phyloP scores from a whole-genome alignment of 352 stramenopile genomes.

The Pythium myriotylum region DNA sequence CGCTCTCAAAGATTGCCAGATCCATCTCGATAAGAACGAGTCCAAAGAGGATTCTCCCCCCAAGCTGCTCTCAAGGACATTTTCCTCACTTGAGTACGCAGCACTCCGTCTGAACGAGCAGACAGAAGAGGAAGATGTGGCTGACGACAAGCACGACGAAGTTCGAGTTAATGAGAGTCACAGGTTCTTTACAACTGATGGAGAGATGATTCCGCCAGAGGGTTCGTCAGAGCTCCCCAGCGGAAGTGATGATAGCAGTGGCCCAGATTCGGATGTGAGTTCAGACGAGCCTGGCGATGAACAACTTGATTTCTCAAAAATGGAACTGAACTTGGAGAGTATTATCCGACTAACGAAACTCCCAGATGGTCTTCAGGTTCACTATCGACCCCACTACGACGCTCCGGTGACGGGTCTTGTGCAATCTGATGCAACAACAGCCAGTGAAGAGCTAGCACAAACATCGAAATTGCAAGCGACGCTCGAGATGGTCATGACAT shows the following conservation, averaged over 20 bases:
- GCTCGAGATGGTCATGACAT: slow-evolving; percentile 57
- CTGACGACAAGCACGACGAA: slow-evolving; percentile 28
- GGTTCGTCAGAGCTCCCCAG: slow-evolving; percentile 19
- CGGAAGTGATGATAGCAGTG: slow-evolving; percentile 37
- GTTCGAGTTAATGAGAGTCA: slow-evolving; percentile 17
- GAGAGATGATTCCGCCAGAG: slow-evolving; percentile 7
- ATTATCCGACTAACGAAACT: slow-evolving; percentile 85
- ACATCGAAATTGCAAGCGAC: not conserved
- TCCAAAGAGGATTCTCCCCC: slow-evolving; percentile 67
- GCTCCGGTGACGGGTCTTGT: slow-evolving; percentile 29
- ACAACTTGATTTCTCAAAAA: slow-evolving; percentile 45
- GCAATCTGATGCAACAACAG: not conserved
- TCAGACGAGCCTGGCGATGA: slow-evolving; percentile 49
- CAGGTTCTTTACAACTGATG: not conserved
- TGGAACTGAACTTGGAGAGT: slow-evolving; percentile 77
- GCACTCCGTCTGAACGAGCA: slow-evolving; percentile 12
- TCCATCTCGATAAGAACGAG: slow-evolving; percentile 61
- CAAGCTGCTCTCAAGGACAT: slow-evolving; percentile 66
- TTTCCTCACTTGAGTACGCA: slow-evolving; percentile 44
- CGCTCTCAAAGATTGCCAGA: slow-evolving; percentile 70
- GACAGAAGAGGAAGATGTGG: slow-evolving; percentile 16
- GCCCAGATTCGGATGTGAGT: slow-evolving; percentile 39
- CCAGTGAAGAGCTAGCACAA: not conserved
- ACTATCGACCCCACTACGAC: slow-evolving; percentile 80
- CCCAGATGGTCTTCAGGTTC: slow-evolving; percentile 76